Percentiles rank a stretch among this genome's conserved stretches.
phyloP scores from a whole-genome alignment of 2,329 filamentous ascomycete genomes.

The Fusarium transvaalense region DNA sequence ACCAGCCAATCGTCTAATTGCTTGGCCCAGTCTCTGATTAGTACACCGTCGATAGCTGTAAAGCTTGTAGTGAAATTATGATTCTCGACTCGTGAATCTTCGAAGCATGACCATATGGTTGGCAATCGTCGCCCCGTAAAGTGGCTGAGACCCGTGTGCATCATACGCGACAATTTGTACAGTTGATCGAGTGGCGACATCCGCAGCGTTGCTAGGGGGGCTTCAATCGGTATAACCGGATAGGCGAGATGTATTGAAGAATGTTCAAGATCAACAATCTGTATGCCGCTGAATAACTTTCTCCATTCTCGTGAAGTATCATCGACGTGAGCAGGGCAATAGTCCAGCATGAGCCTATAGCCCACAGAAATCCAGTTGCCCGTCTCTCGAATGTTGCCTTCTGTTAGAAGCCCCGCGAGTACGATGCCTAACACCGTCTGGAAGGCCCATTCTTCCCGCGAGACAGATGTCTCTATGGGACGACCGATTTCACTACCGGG shows the following conservation, averaged over 20 bases:
- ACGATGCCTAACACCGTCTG: constrained; percentile 21
- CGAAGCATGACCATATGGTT: constrained; percentile 18
- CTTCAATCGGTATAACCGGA: constrained; percentile 21
- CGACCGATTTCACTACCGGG: constrained; percentile 14
- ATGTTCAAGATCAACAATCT: constrained; percentile 23
- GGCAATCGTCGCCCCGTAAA: constrained; percentile 8
- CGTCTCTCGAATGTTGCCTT: constrained; percentile 10
- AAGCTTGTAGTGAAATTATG: constrained; percentile 1
- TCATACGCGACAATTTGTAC: constrained; percentile 18
- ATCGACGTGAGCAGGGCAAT: constrained; percentile 18
- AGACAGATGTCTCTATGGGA: neutral
- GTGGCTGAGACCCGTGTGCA: constrained; percentile 13
- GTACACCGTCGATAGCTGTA: constrained; percentile 10
- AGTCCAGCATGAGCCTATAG: constrained; percentile 17
- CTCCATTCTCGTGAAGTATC: constrained; percentile 25
- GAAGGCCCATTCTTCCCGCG: constrained; percentile 19
- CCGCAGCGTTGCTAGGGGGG: neutral
- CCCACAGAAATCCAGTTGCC: constrained; percentile 26
- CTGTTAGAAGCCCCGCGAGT: constrained; percentile 1
- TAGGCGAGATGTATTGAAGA: constrained; percentile 11
- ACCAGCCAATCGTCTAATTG: constrained; percentile 16
- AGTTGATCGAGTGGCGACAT: constrained; percentile 18
- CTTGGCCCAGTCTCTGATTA: constrained; percentile 16
- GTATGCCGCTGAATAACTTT: constrained; percentile 18
- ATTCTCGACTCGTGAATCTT: neutral